Evolutionary conservation across 179 eudicot species (phyloP).

Genomic region (Beta corolliflora): DNA sequence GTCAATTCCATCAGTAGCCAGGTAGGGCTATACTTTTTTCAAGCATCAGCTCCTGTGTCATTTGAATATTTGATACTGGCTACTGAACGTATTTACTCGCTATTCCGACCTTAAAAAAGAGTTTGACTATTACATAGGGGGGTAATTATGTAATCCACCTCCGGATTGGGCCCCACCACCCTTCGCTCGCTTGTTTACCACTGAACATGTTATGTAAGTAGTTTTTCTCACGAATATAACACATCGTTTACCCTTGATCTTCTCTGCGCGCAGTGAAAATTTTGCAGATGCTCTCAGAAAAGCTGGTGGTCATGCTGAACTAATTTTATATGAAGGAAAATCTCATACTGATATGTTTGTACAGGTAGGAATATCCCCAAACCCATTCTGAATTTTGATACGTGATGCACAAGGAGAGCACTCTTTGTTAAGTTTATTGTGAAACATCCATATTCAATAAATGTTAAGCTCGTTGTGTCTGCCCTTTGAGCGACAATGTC

Average conservation of each 20-base stretch:
- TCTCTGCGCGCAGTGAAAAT: constrained; percentile 48
- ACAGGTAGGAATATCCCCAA: constrained; percentile 54
- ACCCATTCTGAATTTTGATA: not conserved
- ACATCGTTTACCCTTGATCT: not conserved
- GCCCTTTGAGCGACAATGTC: not conserved
- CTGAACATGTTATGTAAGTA: too few species aligned
- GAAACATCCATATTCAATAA: too few species aligned
- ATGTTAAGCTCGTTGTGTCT: too few species aligned
- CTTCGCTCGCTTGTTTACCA: too few species aligned
- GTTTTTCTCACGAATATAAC: too few species aligned
- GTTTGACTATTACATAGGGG: too few species aligned
- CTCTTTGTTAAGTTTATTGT: too few species aligned
- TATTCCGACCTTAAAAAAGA: too few species aligned
- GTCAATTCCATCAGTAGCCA: constrained; percentile 80
- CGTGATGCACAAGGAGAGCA: not conserved
- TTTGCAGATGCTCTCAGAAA: constrained; percentile 79
- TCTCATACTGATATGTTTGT: constrained; percentile 92
- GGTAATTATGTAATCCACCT: too few species aligned
- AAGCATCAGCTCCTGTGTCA: not conserved
- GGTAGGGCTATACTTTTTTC: constrained; percentile 64
- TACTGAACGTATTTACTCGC: not conserved
- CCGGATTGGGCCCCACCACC: too few species aligned
- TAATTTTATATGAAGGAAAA: constrained; percentile 72
- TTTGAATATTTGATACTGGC: constrained; percentile 7
- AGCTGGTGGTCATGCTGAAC: constrained; percentile 72